phyloP scores from a whole-genome alignment of 192 early-diverging fungal genomes.

The Paraglomus brasilianum region DNA sequence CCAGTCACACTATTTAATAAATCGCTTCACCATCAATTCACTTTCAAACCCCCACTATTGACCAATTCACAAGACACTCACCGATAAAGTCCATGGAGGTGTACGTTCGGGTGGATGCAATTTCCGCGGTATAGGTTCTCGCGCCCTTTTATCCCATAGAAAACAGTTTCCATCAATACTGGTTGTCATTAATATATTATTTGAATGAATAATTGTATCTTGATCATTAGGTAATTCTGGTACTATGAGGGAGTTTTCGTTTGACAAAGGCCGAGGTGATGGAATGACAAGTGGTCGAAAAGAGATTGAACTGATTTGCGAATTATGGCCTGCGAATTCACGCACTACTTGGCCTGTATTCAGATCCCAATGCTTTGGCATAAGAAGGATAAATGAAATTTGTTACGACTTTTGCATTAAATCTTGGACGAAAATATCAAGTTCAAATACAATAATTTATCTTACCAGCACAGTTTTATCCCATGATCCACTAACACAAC shows the following conservation, averaged over 20 bases:
- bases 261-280: conserved; percentile 6
- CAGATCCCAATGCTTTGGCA: conserved; percentile 75
- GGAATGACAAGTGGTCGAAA: conserved; percentile 61
- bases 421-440: not conserved
- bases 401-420: not conserved
- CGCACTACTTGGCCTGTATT: conserved; percentile 72
- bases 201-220: conserved; percentile 33
- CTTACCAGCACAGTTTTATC: conserved; percentile 78
- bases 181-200: conserved; percentile 62
- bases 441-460: conserved; percentile 16
- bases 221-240: conserved; percentile 29
- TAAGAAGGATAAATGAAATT: not conserved
- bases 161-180: conserved; percentile 74
- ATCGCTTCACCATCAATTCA: not conserved
- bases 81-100: conserved; percentile 74
- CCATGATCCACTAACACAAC: conserved; percentile 93
- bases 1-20: not conserved
- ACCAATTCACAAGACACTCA: conserved; percentile 39
- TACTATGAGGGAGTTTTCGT: conserved; percentile 11
- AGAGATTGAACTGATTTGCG: conserved; percentile 76
- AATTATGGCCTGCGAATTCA: conserved; percentile 69
- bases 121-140: conserved; percentile 47
- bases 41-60: conserved; percentile 26
- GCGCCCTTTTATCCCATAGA: conserved; percentile 73
- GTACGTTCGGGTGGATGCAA: conserved; percentile 58